Evolutionary conservation across 495 filamentous ascomycete genomes (phyloP).

Genomic region (Xylaria curta): DNA sequence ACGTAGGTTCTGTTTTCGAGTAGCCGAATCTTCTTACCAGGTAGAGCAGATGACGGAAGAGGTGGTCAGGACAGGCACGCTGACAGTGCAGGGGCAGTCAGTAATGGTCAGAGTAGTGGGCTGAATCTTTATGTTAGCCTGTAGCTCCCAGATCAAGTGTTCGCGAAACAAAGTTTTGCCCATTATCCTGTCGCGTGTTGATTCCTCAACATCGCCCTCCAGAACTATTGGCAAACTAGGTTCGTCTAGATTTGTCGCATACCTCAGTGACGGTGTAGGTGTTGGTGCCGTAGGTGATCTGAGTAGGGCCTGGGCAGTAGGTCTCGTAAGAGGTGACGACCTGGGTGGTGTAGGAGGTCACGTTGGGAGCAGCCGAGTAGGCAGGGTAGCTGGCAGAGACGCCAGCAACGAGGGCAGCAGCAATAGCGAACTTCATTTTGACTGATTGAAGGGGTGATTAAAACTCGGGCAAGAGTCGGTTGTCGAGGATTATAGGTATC

Average conservation of each 20-base stretch:
- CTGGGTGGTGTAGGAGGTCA: slow-evolving; percentile 71
- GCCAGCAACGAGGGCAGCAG: slow-evolving; percentile 66
- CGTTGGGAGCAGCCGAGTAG: slow-evolving; percentile 47
- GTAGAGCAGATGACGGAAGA: slow-evolving; percentile 69
- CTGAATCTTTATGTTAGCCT: slow-evolving; percentile 42
- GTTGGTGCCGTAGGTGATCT: slow-evolving; percentile 67
- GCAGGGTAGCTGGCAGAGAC: slow-evolving; percentile 62
- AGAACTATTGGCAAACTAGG: background rate
- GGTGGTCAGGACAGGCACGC: slow-evolving; percentile 69
- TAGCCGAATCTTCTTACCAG: slow-evolving; percentile 57
- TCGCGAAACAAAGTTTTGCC: background rate
- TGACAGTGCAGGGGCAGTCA: slow-evolving; percentile 79
- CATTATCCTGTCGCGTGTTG: background rate
- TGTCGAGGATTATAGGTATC: slow-evolving; percentile 38
- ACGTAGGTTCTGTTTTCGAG: background rate
- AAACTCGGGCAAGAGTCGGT: slow-evolving; percentile 44
- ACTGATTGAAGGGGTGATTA: slow-evolving; percentile 53
- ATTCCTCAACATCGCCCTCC: background rate
- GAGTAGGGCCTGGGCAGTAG: slow-evolving; percentile 81
- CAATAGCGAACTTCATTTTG: slow-evolving; percentile 87
- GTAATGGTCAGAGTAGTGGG: slow-evolving; percentile 82
- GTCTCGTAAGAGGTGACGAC: slow-evolving; percentile 81
- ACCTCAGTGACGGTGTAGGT: slow-evolving; percentile 84
- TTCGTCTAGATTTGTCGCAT: slow-evolving; percentile 18
- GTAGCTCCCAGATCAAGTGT: background rate